A percentile compares a stretch with the other conserved stretches of the same genome.
Conservation (phyloP, 176 grass and related monocot species). For the Puya raimondii region DNA sequence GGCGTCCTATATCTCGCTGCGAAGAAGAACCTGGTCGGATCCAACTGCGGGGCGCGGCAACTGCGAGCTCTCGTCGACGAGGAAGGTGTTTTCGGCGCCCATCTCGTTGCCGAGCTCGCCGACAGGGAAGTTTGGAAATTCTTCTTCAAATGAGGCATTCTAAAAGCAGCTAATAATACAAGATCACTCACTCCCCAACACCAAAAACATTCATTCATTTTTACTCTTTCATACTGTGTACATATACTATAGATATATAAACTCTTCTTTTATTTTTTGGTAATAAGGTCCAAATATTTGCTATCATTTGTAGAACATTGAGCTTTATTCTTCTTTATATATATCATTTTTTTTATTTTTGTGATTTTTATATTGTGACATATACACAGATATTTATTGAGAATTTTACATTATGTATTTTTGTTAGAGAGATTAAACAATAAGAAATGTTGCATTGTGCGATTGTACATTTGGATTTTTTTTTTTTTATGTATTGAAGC, state of each 20-base stretch:
- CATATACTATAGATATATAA: conserved; percentile 22
- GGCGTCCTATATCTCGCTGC: conserved; percentile 64
- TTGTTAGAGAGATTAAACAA: no score
- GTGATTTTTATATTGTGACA: no score
- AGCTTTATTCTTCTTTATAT: no score
- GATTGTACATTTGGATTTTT: no score
- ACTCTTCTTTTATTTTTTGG: conserved; percentile 46
- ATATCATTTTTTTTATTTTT: no score
- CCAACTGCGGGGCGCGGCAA: conserved; percentile 46
- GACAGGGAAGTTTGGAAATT: conserved; percentile 85
- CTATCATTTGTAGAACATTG: no score
- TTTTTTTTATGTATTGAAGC: no score
- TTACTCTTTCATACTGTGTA: conserved; percentile 27
- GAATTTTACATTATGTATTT: no score
- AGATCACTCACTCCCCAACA: conserved; percentile 10
- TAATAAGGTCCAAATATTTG: conserved; percentile 22
- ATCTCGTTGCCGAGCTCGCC: conserved; percentile 46
- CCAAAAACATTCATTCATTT: conserved; percentile 17
- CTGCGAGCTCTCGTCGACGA: conserved; percentile 72
- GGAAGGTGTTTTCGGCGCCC: conserved; percentile 61
- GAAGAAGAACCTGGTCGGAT: conserved; percentile 83
- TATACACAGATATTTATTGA: no score
- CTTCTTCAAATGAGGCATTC: conserved; percentile 62
- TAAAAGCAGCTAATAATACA: not conserved
- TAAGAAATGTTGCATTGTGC: no score